Conservation (phyloP, 2,329 filamentous ascomycete species). For the Emericellopsis atlantica region DNA sequence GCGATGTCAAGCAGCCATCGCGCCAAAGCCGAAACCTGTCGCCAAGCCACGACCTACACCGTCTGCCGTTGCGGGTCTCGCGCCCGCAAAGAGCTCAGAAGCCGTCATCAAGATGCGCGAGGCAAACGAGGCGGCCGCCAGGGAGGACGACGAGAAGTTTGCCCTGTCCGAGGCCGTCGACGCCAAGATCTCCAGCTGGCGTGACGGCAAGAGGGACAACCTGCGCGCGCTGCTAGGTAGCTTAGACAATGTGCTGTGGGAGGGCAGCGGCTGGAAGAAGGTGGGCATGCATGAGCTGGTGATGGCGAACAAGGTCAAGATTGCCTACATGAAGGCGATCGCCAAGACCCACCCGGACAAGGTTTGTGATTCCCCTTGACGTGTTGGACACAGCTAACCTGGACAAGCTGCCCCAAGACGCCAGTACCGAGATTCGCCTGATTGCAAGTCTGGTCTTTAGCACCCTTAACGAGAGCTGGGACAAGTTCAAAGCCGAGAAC, state of each 20-base stretch:
- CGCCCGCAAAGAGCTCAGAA: slow-evolving; percentile 45
- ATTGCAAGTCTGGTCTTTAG: slow-evolving; percentile 55
- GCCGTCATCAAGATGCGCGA: slow-evolving; percentile 73
- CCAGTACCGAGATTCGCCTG: slow-evolving; percentile 51
- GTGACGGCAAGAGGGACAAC: slow-evolving; percentile 86
- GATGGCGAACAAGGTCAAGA: slow-evolving; percentile 89
- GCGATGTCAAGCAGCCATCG: slow-evolving; percentile 77
- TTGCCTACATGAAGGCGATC: slow-evolving; percentile 98
- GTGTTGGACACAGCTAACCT: slow-evolving; percentile 1
- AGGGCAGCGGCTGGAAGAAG: slow-evolving; percentile 90
- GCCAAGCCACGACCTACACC: slow-evolving; percentile 33
- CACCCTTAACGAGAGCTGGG: slow-evolving; percentile 60
- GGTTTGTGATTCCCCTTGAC: slow-evolving; percentile 41
- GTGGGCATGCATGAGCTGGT: slow-evolving; percentile 89
- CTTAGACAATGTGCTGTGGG: slow-evolving; percentile 82
- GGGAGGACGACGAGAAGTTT: slow-evolving; percentile 86
- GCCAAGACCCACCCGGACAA: slow-evolving; percentile 98
- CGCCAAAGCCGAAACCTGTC: slow-evolving; percentile 47
- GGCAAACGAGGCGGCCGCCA: slow-evolving; percentile 75
- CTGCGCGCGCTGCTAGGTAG: slow-evolving; percentile 77
- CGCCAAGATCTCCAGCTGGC: slow-evolving; percentile 66
- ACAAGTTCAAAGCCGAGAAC: slow-evolving; percentile 60
- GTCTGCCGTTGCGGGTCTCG: slow-evolving; percentile 21
- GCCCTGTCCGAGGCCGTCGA: slow-evolving; percentile 79
- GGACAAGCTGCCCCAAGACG: slow-evolving; percentile 48